A percentile compares a stretch with the other conserved stretches of the same genome.
Evolutionary conservation across 2,329 filamentous ascomycete genomes (phyloP).

Genomic region (Aspergillus novofumigatus): DNA sequence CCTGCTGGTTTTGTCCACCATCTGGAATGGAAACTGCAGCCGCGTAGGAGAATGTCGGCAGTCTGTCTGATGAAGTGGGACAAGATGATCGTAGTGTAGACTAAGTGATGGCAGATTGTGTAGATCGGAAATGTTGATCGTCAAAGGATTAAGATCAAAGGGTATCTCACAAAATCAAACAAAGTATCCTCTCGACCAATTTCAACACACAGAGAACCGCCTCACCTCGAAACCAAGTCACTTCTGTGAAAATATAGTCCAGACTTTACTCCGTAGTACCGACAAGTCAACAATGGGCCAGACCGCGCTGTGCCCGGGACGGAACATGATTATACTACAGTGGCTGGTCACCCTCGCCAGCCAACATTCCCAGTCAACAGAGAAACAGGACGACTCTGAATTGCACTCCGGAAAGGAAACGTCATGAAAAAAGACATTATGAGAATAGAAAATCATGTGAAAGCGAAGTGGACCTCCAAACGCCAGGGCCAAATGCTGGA

Average conservation of each 20-base stretch:
- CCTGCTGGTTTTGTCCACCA: slow-evolving; percentile 2
- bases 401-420: slow-evolving; percentile 1
- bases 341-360: slow-evolving; percentile 12
- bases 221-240: background rate
- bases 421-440: background rate
- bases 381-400: background rate
- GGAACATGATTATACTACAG: slow-evolving; percentile 8
- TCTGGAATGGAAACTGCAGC: slow-evolving; percentile 18
- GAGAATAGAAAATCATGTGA: background rate
- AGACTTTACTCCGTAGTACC: background rate
- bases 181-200: background rate
- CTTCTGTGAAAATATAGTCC: background rate
- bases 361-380: slow-evolving; percentile 12
- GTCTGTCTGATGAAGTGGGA: background rate
- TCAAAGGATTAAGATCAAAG: too few relatives aligned
- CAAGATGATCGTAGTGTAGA: background rate
- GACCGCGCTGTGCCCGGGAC: background rate
- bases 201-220: background rate
- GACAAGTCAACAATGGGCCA: background rate
- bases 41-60: background rate
- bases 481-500: background rate
- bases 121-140: background rate
- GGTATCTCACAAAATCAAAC: background rate
- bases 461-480: background rate
- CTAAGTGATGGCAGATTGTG: background rate